Percentiles rank a stretch among this genome's conserved stretches.
Conservation (phyloP, 2,329 filamentous ascomycete species). For the Diaporthe sp. region DNA sequence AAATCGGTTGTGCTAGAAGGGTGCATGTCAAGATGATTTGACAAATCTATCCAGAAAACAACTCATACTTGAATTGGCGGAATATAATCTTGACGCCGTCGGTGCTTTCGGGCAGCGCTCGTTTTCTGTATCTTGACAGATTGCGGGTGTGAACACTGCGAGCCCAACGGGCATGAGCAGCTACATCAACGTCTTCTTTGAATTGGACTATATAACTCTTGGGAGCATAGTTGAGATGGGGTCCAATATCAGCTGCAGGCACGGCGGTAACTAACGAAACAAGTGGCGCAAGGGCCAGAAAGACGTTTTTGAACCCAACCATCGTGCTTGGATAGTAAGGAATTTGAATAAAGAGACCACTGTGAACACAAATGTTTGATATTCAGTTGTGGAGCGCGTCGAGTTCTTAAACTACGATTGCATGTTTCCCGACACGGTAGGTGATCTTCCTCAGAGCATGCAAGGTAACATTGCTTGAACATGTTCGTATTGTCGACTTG, state of each 20-base stretch:
- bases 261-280: neutral
- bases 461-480: neutral
- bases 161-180: neutral
- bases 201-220: slow-evolving; percentile 6
- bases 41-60: neutral
- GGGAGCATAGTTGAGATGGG: neutral
- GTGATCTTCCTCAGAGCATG: neutral
- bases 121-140: neutral
- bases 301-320: neutral
- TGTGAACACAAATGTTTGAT: neutral
- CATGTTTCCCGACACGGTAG: neutral
- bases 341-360: neutral
- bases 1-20: neutral
- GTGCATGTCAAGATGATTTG: too few species aligned
- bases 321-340: too few species aligned
- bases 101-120: neutral
- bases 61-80: neutral
- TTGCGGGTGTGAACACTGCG: neutral
- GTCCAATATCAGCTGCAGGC: neutral
- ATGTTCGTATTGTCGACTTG: slow-evolving; percentile 19
- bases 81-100: neutral
- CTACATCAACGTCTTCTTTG: slow-evolving; percentile 9
- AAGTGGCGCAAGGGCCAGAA: neutral
- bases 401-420: neutral
- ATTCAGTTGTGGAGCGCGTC: neutral